A percentile compares a stretch with the other conserved stretches of the same genome.
Evolutionary conservation across 225 moss, liverwort and hornwort species (phyloP).

Genomic region (Pseudisothecium myosuroides): DNA sequence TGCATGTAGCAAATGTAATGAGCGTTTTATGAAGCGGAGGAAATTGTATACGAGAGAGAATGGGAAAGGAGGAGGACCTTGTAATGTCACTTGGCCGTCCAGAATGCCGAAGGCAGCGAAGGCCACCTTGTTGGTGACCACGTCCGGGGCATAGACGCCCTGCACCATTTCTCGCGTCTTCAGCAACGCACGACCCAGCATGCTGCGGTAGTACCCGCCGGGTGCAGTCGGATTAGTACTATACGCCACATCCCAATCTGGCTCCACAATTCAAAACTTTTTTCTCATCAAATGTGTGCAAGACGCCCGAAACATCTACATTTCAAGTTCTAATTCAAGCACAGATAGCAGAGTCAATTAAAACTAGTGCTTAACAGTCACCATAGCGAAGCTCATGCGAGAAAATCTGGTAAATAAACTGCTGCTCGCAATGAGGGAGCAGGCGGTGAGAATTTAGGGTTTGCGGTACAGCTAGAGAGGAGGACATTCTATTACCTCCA

Average conservation of each 20-base stretch:
- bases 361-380: background rate
- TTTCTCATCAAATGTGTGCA: background rate
- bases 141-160: conserved; percentile 47
- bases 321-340: background rate
- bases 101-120: conserved; percentile 72
- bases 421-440: background rate
- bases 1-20: background rate
- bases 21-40: background rate
- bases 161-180: conserved; percentile 22
- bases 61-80: conserved; percentile 27
- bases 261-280: background rate
- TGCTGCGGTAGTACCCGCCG: conserved; percentile 75
- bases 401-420: background rate
- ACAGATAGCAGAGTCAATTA: background rate
- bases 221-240: conserved; percentile 83
- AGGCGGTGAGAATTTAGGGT: background rate
- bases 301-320: background rate
- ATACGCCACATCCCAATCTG: conserved; percentile 93
- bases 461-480: background rate
- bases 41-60: background rate
- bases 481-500: conserved; percentile 42
- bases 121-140: conserved; percentile 51
- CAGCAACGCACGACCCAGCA: conserved; percentile 72
- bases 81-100: conserved; percentile 61
- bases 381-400: background rate